Base-by-base conservation (phyloP, 352 stramenopile species). In the Globisporangium cylindrosporum region DNA sequence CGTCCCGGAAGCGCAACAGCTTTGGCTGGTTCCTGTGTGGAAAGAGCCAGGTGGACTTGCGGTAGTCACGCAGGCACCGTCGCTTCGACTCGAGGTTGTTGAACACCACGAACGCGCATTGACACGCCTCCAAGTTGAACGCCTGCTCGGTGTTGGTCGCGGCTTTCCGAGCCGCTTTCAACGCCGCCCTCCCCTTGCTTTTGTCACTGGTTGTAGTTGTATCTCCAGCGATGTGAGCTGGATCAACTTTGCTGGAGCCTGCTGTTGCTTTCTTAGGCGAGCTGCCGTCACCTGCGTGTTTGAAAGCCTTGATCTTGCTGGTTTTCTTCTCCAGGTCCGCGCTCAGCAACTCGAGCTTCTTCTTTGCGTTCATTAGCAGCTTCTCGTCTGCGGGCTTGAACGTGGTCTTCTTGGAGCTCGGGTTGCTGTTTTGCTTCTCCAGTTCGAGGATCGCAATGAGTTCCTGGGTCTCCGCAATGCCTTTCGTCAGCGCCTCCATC, bases 101-200 rank as follows among this genome's bases (percentile, higher is more conserved):
- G 66, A 97, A 97, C 7, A 96, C 86, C 0, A 97, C 82, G 59
- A 95, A 96, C 0, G 90, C 90, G 59, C 86, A 94, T 41, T 91
- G 77, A 34, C 84, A 93, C 4, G 81, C 81, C 2, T 84, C 77
- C 57, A 79, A 76, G 56, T 92, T 73, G 43, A 93, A 91, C 0
- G 73, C 78, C 14, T 76, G 73, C 1, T 73, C 64, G 0, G 74
- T 76, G 3, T 72, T 80, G 3, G 73, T 68, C 43, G 73, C 69
- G 3, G 71, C 59, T 14, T 77, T 57, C 24, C 78, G 78, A 1
- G 69, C 66, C 0, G 71, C 59, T 46, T 75, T 72, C 9, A 62
- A 49, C 4, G 64, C 24, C 48, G 62, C 60, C 48, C 18, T 41
- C 20, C 10, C 38, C 20, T 22, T 68, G 24, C 38, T 32, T 67